Evolutionary conservation across 23 red algal species (phyloP).

Genomic region (Gracilaria domingensis): DNA sequence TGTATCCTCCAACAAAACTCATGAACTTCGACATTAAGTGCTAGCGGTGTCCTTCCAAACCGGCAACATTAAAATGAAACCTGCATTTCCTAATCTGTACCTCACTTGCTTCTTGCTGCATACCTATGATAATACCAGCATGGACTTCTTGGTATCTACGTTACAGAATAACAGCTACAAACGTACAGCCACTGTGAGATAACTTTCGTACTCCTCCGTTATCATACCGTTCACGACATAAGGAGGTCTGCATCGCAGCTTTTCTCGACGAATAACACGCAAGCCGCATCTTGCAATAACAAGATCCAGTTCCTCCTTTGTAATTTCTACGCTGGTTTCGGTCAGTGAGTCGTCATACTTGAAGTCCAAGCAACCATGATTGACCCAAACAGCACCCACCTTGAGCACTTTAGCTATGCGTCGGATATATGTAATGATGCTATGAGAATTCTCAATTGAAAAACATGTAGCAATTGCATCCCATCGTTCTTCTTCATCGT

Average conservation of each 20-base stretch:
- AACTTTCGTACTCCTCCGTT: constrained; percentile 50
- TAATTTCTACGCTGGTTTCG: constrained; percentile 68
- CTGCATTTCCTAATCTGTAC: neutral
- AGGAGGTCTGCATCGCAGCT: constrained; percentile 55
- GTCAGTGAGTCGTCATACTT: constrained; percentile 66
- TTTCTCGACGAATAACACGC: constrained; percentile 65
- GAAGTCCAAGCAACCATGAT: constrained; percentile 64
- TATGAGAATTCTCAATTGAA: constrained; percentile 77
- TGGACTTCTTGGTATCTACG: neutral
- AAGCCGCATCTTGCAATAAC: constrained; percentile 59
- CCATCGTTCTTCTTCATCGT: constrained; percentile 62
- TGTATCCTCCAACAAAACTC: too few species aligned
- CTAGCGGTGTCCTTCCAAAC: neutral
- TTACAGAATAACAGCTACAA: constrained; percentile 54
- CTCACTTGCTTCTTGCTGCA: neutral
- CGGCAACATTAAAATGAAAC: neutral
- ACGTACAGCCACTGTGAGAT: constrained; percentile 48
- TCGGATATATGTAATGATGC: constrained; percentile 70
- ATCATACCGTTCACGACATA: constrained; percentile 65
- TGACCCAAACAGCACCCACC: constrained; percentile 69
- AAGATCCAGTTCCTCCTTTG: constrained; percentile 63
- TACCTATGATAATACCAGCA: too few species aligned
- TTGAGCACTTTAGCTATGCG: constrained; percentile 66
- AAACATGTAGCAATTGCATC: constrained; percentile 85
- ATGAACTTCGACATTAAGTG: too few species aligned